phyloP scores from a whole-genome alignment of 163 green algal species.

The Picocystis sp. region DNA sequence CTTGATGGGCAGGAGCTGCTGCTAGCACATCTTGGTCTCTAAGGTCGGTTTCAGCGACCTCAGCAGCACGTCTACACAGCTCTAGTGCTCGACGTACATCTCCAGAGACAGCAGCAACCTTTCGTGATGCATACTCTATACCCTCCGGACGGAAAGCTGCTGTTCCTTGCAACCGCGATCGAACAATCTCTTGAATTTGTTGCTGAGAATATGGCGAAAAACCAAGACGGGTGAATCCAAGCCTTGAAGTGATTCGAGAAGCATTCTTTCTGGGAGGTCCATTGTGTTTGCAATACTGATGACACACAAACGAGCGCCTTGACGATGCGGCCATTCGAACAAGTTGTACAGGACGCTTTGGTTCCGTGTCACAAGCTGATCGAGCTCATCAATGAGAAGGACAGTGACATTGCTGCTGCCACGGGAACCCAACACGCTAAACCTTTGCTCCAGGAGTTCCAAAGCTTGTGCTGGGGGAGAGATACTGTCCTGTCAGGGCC shows the following conservation, averaged over 20 bases:
- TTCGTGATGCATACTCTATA: slow-evolving; percentile 19
- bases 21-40: too few relatives aligned
- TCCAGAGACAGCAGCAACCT: slow-evolving; percentile 29
- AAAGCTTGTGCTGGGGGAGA: slow-evolving; percentile 10
- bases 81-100: slow-evolving; percentile 54
- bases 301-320: slow-evolving; percentile 46
- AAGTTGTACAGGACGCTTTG: slow-evolving; percentile 94
- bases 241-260: slow-evolving; percentile 29
- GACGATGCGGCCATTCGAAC: slow-evolving; percentile 76
- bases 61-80: slow-evolving; percentile 37
- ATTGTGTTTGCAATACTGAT: slow-evolving; percentile 94
- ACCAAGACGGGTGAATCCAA: slow-evolving; percentile 11
- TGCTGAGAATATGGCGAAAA: slow-evolving; percentile 7
- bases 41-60: slow-evolving; percentile 25
- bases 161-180: slow-evolving; percentile 2
- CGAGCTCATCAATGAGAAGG: slow-evolving; percentile 87
- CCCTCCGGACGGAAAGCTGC: slow-evolving; percentile 9
- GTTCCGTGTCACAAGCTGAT: slow-evolving; percentile 76
- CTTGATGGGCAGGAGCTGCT: too few relatives aligned
- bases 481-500: slow-evolving; percentile 31
- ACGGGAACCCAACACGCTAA: slow-evolving; percentile 3
- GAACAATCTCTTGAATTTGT: slow-evolving; percentile 4
- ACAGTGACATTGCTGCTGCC: slow-evolving; percentile 36
- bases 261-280: slow-evolving; percentile 82
- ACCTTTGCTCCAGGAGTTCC: slow-evolving; percentile 20